phyloP scores from a whole-genome alignment of 331 rosid genomes.

The Quercus phellos region DNA sequence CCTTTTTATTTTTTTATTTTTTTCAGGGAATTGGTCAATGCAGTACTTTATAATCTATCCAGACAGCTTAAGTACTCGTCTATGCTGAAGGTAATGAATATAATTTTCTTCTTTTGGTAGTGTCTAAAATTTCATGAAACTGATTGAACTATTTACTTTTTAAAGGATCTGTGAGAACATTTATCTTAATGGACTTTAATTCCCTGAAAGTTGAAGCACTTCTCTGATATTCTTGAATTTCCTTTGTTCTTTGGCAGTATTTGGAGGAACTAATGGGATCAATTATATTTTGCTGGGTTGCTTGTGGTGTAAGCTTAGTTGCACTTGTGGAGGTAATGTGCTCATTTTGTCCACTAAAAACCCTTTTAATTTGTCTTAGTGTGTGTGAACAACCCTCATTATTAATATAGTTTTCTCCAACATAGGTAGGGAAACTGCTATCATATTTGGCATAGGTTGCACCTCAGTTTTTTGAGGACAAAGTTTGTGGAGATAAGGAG shows the following conservation, averaged over 20 bases:
- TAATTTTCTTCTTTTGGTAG: constrained; percentile 10
- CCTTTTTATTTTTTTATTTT: background rate
- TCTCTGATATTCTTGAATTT: background rate
- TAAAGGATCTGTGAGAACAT: constrained; percentile 1
- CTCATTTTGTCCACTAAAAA: no score
- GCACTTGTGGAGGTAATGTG: constrained; percentile 80
- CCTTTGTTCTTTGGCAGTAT: constrained; percentile 56
- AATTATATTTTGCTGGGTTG: constrained; percentile 81
- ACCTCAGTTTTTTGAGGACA: background rate
- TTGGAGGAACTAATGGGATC: constrained; percentile 81
- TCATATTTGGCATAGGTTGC: background rate
- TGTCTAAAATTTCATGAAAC: background rate
- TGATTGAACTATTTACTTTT: background rate
- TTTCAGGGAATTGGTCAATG: constrained; percentile 64
- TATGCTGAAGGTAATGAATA: constrained; percentile 61
- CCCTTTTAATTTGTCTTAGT: background rate
- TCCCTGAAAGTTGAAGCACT: background rate
- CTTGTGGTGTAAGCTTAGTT: constrained; percentile 84
- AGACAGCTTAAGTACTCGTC: constrained; percentile 58
- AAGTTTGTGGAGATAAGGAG: background rate
- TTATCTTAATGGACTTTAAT: background rate
- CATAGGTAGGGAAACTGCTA: background rate
- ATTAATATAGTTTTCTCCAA: background rate
- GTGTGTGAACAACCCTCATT: background rate
- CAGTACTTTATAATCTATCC: constrained; percentile 64